A percentile compares a stretch with the other conserved stretches of the same genome.
Evolutionary conservation across 345 rosid genomes (phyloP).

Genomic region (Gossypium raimondii): DNA sequence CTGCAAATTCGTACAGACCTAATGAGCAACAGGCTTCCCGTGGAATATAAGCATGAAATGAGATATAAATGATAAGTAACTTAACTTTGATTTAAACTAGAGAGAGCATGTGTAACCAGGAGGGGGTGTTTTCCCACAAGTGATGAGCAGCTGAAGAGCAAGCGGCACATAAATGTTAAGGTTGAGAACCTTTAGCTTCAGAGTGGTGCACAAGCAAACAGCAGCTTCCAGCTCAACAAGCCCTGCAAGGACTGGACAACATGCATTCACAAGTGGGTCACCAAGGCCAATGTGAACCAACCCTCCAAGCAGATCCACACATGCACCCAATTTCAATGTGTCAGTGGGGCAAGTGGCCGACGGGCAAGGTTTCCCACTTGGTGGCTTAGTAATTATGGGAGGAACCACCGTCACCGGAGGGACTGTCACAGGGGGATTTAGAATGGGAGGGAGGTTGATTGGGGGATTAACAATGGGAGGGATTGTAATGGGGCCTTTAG

Average conservation of each 20-base stretch:
- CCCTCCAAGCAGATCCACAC: conserved; percentile 93
- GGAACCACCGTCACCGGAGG: conserved; percentile 31
- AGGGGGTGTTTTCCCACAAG: conserved; percentile 97
- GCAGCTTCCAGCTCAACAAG: conserved; percentile 86
- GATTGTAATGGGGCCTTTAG: conserved; percentile 7
- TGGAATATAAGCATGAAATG: background rate
- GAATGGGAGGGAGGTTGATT: too few species aligned
- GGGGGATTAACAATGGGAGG: conserved; percentile 35
- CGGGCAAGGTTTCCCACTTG: conserved; percentile 19
- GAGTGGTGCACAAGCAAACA: conserved; percentile 85
- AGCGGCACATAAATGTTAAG: conserved; percentile 75
- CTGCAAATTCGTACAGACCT: conserved; percentile 27
- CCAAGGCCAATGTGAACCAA: conserved; percentile 77
- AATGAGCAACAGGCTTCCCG: conserved; percentile 10
- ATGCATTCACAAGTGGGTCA: conserved; percentile 68
- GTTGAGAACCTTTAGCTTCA: conserved; percentile 79
- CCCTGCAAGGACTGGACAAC: conserved; percentile 81
- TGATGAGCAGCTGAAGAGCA: conserved; percentile 87
- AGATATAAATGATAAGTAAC: background rate
- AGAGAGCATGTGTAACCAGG: conserved; percentile 92
- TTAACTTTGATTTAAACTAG: conserved; percentile 30
- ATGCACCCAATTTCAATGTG: conserved; percentile 80
- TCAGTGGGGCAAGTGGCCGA: conserved; percentile 70
- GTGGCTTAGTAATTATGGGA: conserved; percentile 26
- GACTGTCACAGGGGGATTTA: background rate